Conservation (phyloP, 2,329 filamentous ascomycete species). For the Colletotrichum paranaense region DNA sequence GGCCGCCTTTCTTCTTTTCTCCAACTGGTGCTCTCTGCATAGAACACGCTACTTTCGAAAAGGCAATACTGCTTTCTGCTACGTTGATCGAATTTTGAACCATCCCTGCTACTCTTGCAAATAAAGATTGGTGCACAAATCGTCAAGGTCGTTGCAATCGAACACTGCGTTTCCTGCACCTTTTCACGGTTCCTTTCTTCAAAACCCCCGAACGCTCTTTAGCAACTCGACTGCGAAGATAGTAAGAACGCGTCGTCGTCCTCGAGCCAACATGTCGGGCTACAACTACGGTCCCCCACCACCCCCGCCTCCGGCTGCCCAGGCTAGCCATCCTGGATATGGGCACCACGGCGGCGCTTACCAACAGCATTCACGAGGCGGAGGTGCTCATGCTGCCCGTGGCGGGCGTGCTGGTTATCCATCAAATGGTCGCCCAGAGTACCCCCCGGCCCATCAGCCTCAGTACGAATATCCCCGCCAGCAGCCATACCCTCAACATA, state of each 20-base stretch:
- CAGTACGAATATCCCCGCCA: constrained; percentile 58
- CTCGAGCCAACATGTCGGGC: constrained; percentile 51
- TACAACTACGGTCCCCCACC: constrained; percentile 68
- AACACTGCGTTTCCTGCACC: not conserved
- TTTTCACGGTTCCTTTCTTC: not conserved
- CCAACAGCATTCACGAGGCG: constrained; percentile 46
- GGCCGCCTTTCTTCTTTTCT: not conserved
- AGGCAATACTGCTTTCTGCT: no score
- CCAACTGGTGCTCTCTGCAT: not conserved
- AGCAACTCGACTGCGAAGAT: not conserved
- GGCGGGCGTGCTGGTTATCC: constrained; percentile 54
- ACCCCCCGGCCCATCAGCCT: constrained; percentile 49
- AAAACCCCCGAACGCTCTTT: not conserved
- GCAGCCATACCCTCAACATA: constrained; percentile 41
- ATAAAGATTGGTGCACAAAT: not conserved
- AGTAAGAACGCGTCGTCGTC: not conserved
- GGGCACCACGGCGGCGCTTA: constrained; percentile 52
- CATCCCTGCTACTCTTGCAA: not conserved
- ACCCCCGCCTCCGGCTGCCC: constrained; percentile 53
- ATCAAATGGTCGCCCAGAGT: constrained; percentile 52
- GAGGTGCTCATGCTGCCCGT: constrained; percentile 49
- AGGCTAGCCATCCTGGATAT: constrained; percentile 49
- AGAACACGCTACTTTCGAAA: not conserved
- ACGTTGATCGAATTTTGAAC: not conserved
- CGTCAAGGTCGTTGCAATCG: not conserved